phyloP scores from a whole-genome alignment of 371 early-diverging fungal genomes.

The Conidiobolus incongruus region DNA sequence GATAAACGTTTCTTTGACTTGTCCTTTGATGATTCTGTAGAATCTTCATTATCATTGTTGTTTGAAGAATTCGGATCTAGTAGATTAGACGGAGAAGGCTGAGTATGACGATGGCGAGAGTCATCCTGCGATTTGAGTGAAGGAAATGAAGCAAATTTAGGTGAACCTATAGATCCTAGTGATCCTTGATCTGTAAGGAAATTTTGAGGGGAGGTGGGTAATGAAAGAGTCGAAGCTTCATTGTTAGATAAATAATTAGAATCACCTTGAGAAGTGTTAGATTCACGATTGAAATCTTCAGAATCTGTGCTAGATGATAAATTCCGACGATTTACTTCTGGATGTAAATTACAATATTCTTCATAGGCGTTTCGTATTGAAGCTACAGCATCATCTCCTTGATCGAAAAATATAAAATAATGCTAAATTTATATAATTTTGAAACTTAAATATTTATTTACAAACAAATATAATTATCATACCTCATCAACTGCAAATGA shows the following conservation, averaged over 20 bases:
- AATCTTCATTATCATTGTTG: too few species aligned
- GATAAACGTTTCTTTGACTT: too few species aligned
- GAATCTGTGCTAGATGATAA: background rate
- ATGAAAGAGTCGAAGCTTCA: too few species aligned
- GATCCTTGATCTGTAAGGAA: background rate
- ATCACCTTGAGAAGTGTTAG: too few species aligned
- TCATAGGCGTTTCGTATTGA: slow-evolving; percentile 12
- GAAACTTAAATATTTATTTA: background rate
- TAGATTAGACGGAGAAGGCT: too few species aligned
- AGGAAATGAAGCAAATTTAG: too few species aligned
- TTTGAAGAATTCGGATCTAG: too few species aligned
- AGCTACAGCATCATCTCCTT: slow-evolving; percentile 17
- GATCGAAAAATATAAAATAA: slow-evolving; percentile 39
- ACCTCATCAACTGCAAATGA: slow-evolving; percentile 42
- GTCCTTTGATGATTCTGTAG: too few species aligned
- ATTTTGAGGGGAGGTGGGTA: background rate
- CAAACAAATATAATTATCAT: slow-evolving; percentile 1
- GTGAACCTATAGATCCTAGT: too few species aligned
- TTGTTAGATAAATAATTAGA: too few species aligned
- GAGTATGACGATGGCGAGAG: too few species aligned
- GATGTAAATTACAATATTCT: slow-evolving; percentile 6
- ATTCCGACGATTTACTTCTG: background rate
- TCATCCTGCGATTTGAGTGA: too few species aligned
- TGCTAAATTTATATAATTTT: slow-evolving; percentile 15
- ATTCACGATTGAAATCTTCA: background rate